phyloP scores from a whole-genome alignment of 139 green algal species.

The Diplosphaera chodatii region DNA sequence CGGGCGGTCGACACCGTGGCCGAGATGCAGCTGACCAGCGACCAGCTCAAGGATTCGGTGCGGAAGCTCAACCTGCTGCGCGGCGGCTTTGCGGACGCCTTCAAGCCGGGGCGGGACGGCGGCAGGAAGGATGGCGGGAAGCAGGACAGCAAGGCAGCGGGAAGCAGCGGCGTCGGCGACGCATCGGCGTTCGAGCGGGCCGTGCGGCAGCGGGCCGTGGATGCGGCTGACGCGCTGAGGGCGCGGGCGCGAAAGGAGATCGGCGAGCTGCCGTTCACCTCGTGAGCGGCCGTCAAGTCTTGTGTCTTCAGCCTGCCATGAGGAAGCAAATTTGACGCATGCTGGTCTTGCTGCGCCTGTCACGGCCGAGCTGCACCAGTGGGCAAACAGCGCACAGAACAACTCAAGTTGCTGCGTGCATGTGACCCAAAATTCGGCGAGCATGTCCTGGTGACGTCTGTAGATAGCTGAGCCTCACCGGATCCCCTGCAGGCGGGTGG shows the following conservation, averaged over 20 bases:
- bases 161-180: not conserved
- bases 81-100: not conserved
- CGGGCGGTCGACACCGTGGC: conserved; percentile 63
- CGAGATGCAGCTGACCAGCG: conserved; percentile 76
- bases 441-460: too few relatives aligned
- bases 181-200: not conserved
- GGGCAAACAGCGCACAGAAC: too few relatives aligned
- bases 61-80: not conserved
- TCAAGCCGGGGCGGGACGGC: not conserved
- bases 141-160: too few relatives aligned
- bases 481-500: conserved; percentile 25
- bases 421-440: too few relatives aligned
- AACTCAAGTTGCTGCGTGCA: too few relatives aligned
- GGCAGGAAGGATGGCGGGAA: not conserved
- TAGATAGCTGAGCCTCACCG: too few relatives aligned
- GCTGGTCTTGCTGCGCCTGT: too few relatives aligned
- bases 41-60: conserved; percentile 56
- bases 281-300: too few relatives aligned
- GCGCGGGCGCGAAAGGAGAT: conserved; percentile 46
- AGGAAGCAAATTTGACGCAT: too few relatives aligned
- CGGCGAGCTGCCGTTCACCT: conserved; percentile 43
- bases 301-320: too few relatives aligned
- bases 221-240: conserved; percentile 23
- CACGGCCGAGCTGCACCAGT: too few relatives aligned
- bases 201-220: not conserved